Evolutionary conservation across 225 moss, liverwort and hornwort genomes (phyloP), one percentile per base, ranked within the genome.

Genomic region (Pseudoscleropodium purum): DNA sequence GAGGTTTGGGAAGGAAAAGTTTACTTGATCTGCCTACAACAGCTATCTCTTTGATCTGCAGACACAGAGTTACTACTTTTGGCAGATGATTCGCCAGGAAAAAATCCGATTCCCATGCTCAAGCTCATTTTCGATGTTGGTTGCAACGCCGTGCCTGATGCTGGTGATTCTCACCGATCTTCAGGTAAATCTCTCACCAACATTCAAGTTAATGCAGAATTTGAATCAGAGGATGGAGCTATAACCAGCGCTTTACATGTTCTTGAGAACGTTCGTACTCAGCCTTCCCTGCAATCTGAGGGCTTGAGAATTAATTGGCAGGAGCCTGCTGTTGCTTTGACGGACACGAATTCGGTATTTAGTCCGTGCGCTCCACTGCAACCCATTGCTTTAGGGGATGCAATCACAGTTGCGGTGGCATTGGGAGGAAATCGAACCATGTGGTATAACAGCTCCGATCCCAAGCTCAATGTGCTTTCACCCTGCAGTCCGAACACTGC

Each of bases 381-480:
- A 79, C 86, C 90, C 25, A 79, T 93, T 27, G 84, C 79, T 54
- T 86, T 72, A 61, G 93, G 93, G 34, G 93, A 93, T 85, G 93
- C 93, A 74, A 89, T 93, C 81, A 88, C 93, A 21, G 88, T 93
- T 29, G 93, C 93, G 30, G 91, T 93, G 75, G 93, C 93, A 20
- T 69, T 93, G 75, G 91, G 90, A 90, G 93, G 90, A 49, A 90
- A 90, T 63, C 77, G 88, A 87, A 72, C 77, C 27, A 89, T 90
- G 89, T 93, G 89, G 89, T 88, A 86, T 57, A 90, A 91, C 80
- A 88, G 60, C 51, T 92, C 93, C 33, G 81, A 93, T 79, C 69
- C 89, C 39, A 62, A 57, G 64, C 83, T 66, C 65, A 91, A 88
- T 24, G 75, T 91, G 83, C 91, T 93, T 37, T 91, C 93, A 36